Evolutionary conservation across 805 yeast species (phyloP), one percentile per base, ranked within the genome.

Genomic region (Starmerella vaccinii): DNA sequence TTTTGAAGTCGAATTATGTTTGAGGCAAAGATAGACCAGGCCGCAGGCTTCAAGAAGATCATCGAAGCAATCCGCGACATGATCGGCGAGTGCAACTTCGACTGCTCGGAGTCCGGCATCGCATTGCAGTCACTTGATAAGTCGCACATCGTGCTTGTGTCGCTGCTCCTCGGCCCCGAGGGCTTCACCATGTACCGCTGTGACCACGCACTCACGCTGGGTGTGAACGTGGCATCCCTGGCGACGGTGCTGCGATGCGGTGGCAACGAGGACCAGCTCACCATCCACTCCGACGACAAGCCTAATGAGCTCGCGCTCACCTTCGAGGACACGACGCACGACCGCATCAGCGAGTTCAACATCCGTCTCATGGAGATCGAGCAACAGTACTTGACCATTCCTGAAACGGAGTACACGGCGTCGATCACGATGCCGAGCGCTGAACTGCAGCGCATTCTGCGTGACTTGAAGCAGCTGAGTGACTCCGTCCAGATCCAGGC

Each of bases 41-140:
- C 97, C 49, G 76, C 89, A 51, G 77, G 88, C 58, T 78, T 92
- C 66, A 92, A 92, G 71, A 88, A 84, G 76, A 82, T 89, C 64
- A 83, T 89, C 62, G 98, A 92, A 61, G 81, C 97, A 52, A 84
- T 90, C 67, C 85, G 87, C 66, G 98, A 92, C 65, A 82, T 95
- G 64, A 96, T 92, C 56, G 86, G 85, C 63, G 76, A 89, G 61
- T 92, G 97, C 73, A 92, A 92, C 76, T 86, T 92, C 75, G 92
- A 88, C 73, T 92, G 97, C 72, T 80, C 94, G n/a, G 92, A 85
- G 67, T 77, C 80, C 56, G 98, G 98, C 59, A 82, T 92, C 63
- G 83, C 94, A 10, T 90, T 94, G 21, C 97, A 92, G 73, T 97
- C 98, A 24, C 92, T 92, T 59, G 98, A 92, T 70, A 94, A 88